Percentiles rank a stretch among this genome's conserved stretches.
Conservation (phyloP, 495 filamentous ascomycete species). For the Aspergillus sclerotioniger region DNA sequence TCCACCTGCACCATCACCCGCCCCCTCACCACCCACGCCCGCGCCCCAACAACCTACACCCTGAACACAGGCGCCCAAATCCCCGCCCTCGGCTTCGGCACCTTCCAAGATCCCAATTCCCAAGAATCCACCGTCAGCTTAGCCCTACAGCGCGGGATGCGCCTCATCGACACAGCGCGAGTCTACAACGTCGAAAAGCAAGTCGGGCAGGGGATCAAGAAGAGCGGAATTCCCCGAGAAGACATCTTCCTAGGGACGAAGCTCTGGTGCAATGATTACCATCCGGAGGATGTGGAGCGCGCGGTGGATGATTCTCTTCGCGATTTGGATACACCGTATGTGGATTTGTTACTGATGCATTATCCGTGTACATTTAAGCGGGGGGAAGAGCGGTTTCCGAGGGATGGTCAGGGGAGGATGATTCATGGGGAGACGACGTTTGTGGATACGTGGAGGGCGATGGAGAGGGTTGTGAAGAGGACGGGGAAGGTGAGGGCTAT, state of each 20-base stretch:
- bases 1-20: no score
- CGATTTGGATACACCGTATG: conserved; percentile 59
- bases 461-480: conserved; percentile 55
- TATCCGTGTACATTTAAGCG: conserved; percentile 52
- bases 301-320: conserved; percentile 58
- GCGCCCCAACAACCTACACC: conserved; percentile 11
- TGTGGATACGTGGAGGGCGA: conserved; percentile 54
- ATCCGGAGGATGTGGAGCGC: conserved; percentile 54
- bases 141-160: conserved; percentile 50
- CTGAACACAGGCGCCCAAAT: conserved; percentile 45
- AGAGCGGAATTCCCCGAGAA: conserved; percentile 29
- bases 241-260: conserved; percentile 63
- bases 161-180: conserved; percentile 56
- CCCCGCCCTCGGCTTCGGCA: conserved; percentile 39
- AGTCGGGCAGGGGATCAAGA: conserved; percentile 16
- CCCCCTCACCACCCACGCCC: background rate
- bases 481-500: conserved; percentile 60
- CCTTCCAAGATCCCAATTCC: conserved; percentile 42
- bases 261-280: conserved; percentile 65
- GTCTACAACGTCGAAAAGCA: conserved; percentile 15
- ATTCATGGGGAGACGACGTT: conserved; percentile 26
- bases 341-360: conserved; percentile 70
- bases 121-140: conserved; percentile 41
- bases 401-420: conserved; percentile 38
- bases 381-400: conserved; percentile 34